Evolutionary conservation across 129 eudicot genomes (phyloP).

Genomic region (Escallonia rubra): DNA sequence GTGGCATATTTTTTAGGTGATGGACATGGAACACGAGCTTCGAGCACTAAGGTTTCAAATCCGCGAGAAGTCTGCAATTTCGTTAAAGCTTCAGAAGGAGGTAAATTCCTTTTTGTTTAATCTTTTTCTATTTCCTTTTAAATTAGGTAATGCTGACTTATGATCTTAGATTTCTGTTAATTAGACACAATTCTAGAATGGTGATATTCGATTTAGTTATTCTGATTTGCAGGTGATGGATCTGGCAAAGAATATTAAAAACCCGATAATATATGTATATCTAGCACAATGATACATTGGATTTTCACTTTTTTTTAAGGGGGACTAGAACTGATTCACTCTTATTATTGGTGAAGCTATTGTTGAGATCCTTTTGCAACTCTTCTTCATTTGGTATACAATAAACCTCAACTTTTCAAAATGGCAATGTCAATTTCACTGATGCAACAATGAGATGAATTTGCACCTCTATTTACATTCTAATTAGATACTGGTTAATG

Average conservation of each 20-base stretch:
- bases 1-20: constrained; percentile 45
- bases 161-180: neutral
- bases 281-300: neutral
- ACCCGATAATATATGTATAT: neutral
- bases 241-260: too few relatives aligned
- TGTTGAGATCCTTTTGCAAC: too few relatives aligned
- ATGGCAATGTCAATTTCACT: too few relatives aligned
- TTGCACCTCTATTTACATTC: too few relatives aligned
- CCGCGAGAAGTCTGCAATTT: constrained; percentile 72
- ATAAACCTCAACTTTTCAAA: too few relatives aligned
- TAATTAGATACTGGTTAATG: too few relatives aligned
- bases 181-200: too few relatives aligned
- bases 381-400: too few relatives aligned
- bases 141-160: neutral
- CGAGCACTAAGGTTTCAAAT: constrained; percentile 78
- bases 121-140: neutral
- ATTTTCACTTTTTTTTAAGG: neutral
- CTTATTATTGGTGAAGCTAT: neutral
- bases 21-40: constrained; percentile 97
- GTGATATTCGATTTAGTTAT: too few relatives aligned
- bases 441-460: too few relatives aligned
- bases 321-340: neutral
- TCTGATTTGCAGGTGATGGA: too few relatives aligned
- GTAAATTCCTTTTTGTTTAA: constrained; percentile 23
- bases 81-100: constrained; percentile 89